Percentiles rank a stretch among this genome's conserved stretches.
Evolutionary conservation across 257 asterid species (phyloP).

Genomic region (Verbena officinalis): DNA sequence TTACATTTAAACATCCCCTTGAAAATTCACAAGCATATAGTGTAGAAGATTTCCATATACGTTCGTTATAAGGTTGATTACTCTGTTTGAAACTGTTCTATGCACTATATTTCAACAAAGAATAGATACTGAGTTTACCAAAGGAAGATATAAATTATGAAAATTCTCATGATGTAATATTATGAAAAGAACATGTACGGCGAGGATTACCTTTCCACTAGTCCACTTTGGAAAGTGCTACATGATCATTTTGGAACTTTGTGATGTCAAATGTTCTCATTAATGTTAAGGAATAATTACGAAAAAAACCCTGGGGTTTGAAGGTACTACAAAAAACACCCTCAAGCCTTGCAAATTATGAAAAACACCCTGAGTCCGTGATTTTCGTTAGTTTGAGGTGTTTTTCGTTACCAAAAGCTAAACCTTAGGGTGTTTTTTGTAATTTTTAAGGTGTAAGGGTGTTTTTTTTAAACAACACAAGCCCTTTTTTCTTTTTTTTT

Average conservation of each 20-base stretch:
- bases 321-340: too few relatives aligned
- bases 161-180: slow-evolving; percentile 32
- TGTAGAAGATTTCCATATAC: too few relatives aligned
- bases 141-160: slow-evolving; percentile 6
- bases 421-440: too few relatives aligned
- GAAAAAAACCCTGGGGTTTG: too few relatives aligned
- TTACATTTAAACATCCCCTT: slow-evolving; percentile 18
- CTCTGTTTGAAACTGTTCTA: slow-evolving; percentile 10
- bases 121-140: slow-evolving; percentile 3
- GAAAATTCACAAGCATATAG: slow-evolving; percentile 9
- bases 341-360: too few relatives aligned
- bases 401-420: too few relatives aligned
- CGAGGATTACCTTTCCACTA: slow-evolving; percentile 25
- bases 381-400: too few relatives aligned
- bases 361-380: too few relatives aligned
- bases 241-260: neutral
- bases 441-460: too few relatives aligned
- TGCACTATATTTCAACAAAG: slow-evolving; percentile 17
- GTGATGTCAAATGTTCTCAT: neutral
- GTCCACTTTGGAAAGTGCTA: slow-evolving; percentile 34
- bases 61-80: slow-evolving; percentile 15
- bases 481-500: neutral
- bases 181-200: slow-evolving; percentile 18
- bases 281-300: too few relatives aligned
- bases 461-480: too few relatives aligned